Conservation (phyloP, 2,329 filamentous ascomycete species). For the Metarhizium album region DNA sequence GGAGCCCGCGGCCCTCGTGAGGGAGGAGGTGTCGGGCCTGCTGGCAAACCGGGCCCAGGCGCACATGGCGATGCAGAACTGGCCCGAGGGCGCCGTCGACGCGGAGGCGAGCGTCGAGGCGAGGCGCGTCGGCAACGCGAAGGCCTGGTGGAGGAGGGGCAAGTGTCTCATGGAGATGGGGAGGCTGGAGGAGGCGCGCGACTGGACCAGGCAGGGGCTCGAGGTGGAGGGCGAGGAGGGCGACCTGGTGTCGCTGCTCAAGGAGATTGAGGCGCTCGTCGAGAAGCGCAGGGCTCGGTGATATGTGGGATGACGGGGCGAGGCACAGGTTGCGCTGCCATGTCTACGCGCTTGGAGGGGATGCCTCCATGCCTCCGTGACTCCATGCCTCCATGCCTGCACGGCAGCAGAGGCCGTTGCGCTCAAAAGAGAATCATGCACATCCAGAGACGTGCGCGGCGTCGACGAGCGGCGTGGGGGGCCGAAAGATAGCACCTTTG, state of each 20-base stretch:
- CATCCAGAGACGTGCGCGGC: no score
- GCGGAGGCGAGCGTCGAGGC: slow-evolving; percentile 82
- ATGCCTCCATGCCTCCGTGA: no score
- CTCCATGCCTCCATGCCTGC: no score
- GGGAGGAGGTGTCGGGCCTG: slow-evolving; percentile 72
- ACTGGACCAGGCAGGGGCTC: slow-evolving; percentile 65
- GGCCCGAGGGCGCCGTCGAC: slow-evolving; percentile 80
- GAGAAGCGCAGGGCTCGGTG: slow-evolving; percentile 27
- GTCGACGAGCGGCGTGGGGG: no score
- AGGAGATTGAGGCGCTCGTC: slow-evolving; percentile 45
- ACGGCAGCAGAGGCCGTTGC: no score
- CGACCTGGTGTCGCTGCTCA: slow-evolving; percentile 52
- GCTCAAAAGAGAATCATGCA: no score
- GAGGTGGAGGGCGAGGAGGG: slow-evolving; percentile 70
- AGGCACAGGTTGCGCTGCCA: no score
- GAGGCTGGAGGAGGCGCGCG: slow-evolving; percentile 66
- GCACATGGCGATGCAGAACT: slow-evolving; percentile 69
- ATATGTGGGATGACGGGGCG: no score
- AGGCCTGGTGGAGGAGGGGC: slow-evolving; percentile 87
- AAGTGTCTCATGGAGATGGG: slow-evolving; percentile 88
- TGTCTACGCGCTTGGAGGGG: no score
- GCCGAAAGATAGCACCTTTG: no score
- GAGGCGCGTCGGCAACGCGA: slow-evolving; percentile 76
- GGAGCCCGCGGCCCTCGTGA: slow-evolving; percentile 75
- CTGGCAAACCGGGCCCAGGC: slow-evolving; percentile 86